Percentiles rank a stretch among this genome's conserved stretches.
Evolutionary conservation across 805 yeast species (phyloP).

Genomic region (Candida rishiriensis): DNA sequence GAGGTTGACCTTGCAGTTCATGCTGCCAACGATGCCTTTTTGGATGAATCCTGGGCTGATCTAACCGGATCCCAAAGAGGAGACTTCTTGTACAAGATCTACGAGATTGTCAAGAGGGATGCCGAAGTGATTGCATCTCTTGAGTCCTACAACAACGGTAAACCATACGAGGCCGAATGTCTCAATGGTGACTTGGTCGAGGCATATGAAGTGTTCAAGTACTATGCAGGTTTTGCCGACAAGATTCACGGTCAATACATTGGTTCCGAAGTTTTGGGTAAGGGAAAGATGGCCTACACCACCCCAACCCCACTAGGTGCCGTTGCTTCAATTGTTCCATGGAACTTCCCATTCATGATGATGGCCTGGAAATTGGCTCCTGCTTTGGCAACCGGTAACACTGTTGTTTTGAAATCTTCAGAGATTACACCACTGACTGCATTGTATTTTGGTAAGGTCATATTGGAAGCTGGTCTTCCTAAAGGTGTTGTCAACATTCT

Average conservation of each 20-base stretch:
- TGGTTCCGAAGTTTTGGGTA: slow-evolving; percentile 27
- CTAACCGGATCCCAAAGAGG: slow-evolving; percentile 51
- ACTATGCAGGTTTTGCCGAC: slow-evolving; percentile 78
- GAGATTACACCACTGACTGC: slow-evolving; percentile 77
- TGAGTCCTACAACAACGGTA: slow-evolving; percentile 57
- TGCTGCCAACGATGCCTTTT: slow-evolving; percentile 61
- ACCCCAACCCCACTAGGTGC: slow-evolving; percentile 63
- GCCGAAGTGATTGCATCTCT: slow-evolving; percentile 46
- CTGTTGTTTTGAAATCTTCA: slow-evolving; percentile 69
- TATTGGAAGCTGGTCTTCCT: slow-evolving; percentile 68
- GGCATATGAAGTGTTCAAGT: slow-evolving; percentile 43
- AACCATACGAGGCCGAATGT: slow-evolving; percentile 44
- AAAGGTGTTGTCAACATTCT: slow-evolving; percentile 71
- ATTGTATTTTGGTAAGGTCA: slow-evolving; percentile 55
- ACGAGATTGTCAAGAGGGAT: slow-evolving; percentile 47
- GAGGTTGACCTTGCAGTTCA: slow-evolving; percentile 67
- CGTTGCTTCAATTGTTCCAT: slow-evolving; percentile 78
- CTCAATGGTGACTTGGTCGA: slow-evolving; percentile 33
- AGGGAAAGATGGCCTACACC: slow-evolving; percentile 47
- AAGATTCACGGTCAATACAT: slow-evolving; percentile 64
- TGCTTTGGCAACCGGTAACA: slow-evolving; percentile 73
- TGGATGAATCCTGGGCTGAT: slow-evolving; percentile 39
- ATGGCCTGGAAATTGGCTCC: slow-evolving; percentile 78
- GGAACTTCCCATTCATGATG: slow-evolving; percentile 84
- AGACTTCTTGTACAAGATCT: slow-evolving; percentile 45